Evolutionary conservation across 495 filamentous ascomycete genomes (phyloP), one percentile per base, ranked within the genome.

Genomic region (Acidomyces sp.): DNA sequence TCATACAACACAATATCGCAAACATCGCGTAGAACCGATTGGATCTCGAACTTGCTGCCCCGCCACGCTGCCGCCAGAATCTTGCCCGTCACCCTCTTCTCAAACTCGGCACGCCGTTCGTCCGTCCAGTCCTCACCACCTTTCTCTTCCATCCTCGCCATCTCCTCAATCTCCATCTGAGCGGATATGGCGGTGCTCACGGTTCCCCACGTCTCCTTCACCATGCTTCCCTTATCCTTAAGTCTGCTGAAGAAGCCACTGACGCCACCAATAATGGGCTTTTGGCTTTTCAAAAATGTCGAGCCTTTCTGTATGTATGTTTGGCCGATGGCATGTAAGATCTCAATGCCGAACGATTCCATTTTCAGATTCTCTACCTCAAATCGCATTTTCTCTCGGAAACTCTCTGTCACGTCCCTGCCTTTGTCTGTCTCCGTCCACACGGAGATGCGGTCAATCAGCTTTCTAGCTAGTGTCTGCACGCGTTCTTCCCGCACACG

Each of bases 311-410:
- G 75, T 15, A 88, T 57, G 58, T 99, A 99, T 4, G 83, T 90
- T 16, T 75, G 66, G 18, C 92, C 88, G 49, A 99, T 85, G 16
- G 90, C 86, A 59, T 99, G 90, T 17, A 99, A 67, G 50, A 99
- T 99, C 53, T 99, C 90, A 25, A 99, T 64, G 26, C 90, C 90
- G 56, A 99, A 99, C 10, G 81, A 88, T 64, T 99, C 90, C 84
- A 99, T 96, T 67, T 96, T 99, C 49, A 96, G 62, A 51, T 95
- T 92, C 67, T 99, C 90, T 11, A 94, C 84, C 62, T 96, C 92
- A 19, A 93, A 75, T n/a, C 78, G 71, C 16, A 77, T 94, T 70
- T 96, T 93, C 55, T 84, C 83, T 54, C 85, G 77, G 61, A 96
- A 99, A 1, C 92, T 85, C 27, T 61, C 61, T 3, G 87, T 95